phyloP scores from a whole-genome alignment of 2,329 filamentous ascomycete species.

The Colletotrichum simmondsii region DNA sequence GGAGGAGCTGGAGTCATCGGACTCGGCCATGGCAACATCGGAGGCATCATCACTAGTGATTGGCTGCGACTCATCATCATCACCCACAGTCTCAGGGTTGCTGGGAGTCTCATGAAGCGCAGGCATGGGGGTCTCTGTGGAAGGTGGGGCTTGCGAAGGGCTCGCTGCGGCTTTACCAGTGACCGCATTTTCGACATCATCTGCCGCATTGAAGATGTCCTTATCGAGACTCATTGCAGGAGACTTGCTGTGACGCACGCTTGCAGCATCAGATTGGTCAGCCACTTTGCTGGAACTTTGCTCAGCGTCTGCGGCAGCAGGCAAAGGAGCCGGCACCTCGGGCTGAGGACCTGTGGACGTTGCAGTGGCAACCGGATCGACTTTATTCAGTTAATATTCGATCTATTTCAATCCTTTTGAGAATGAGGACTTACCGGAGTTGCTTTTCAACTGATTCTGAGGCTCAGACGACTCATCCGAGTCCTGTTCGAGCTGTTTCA shows the following conservation, averaged over 20 bases:
- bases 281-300: not conserved
- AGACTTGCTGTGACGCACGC: not conserved
- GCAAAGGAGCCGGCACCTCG: not conserved
- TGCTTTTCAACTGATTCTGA: constrained; percentile 26
- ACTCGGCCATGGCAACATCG: constrained; percentile 35
- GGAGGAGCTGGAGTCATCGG: constrained; percentile 20
- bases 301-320: not conserved
- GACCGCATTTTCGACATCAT: constrained; percentile 13
- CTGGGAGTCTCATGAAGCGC: not conserved
- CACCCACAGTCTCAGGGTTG: not conserved
- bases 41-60: constrained; percentile 21
- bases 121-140: constrained; percentile 3
- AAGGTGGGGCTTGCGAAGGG: not conserved
- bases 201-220: not conserved
- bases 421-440: constrained; percentile 17
- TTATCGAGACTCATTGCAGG: not conserved
- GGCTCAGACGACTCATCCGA: constrained; percentile 20
- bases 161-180: constrained; percentile 22
- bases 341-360: not conserved
- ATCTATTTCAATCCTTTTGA: not conserved
- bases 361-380: constrained; percentile 18
- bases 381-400: not conserved
- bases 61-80: constrained; percentile 15
- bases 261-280: not conserved
- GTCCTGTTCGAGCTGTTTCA: constrained; percentile 31